Conservation (phyloP, 2,329 filamentous ascomycete genomes). For the Diaporthe citri region DNA sequence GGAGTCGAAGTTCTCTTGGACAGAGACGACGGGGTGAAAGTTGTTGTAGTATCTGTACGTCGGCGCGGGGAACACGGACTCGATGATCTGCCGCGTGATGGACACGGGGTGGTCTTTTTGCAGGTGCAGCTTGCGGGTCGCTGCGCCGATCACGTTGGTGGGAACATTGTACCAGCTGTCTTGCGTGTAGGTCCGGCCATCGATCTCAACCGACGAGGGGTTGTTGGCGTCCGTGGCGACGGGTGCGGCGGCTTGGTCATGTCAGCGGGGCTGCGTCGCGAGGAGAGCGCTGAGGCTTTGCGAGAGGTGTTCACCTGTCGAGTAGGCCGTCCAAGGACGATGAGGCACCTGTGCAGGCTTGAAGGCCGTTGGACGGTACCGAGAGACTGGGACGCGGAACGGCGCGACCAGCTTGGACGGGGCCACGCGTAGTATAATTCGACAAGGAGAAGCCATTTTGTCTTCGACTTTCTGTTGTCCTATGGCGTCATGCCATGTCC, state of each 20-base stretch:
- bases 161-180: conserved; percentile 92
- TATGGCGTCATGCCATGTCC: conserved; percentile 35
- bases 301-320: conserved; percentile 39
- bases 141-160: conserved; percentile 77
- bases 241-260: conserved; percentile 42
- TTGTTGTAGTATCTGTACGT: conserved; percentile 82
- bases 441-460: conserved; percentile 39
- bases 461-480: conserved; percentile 1
- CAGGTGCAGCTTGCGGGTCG: conserved; percentile 87
- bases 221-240: conserved; percentile 14
- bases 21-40: conserved; percentile 86
- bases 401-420: conserved; percentile 27
- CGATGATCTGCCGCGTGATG: conserved; percentile 92
- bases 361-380: conserved; percentile 12
- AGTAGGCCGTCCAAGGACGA: conserved; percentile 31
- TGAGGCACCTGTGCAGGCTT: conserved; percentile 13
- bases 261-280: conserved; percentile 37
- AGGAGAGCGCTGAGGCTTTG: background rate
- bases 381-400: conserved; percentile 9
- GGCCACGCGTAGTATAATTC: conserved; percentile 20
- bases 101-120: conserved; percentile 89
- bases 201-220: conserved; percentile 66
- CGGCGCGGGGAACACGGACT: conserved; percentile 83
- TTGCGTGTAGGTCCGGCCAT: conserved; percentile 72
- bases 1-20: conserved; percentile 95